Evolutionary conservation across 1,139 yeast genomes (phyloP).

Genomic region (Hanseniaspora gamundiae): DNA sequence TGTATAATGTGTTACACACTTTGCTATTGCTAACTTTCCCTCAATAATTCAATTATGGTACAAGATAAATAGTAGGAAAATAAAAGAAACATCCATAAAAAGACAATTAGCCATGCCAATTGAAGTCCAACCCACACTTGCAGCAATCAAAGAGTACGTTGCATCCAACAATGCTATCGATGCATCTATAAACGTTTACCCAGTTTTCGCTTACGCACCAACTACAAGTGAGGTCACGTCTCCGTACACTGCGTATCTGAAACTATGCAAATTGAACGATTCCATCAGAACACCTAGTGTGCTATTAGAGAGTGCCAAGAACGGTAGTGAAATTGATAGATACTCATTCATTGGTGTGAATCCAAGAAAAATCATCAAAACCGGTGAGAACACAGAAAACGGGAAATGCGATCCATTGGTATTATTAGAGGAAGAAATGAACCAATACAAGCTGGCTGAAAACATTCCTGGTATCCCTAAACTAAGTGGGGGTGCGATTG

Average conservation of each 20-base stretch:
- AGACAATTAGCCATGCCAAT: neutral
- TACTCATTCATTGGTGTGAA: slow-evolving; percentile 82
- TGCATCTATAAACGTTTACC: slow-evolving; percentile 40
- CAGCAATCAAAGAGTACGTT: slow-evolving; percentile 35
- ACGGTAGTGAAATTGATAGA: slow-evolving; percentile 81
- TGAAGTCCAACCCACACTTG: slow-evolving; percentile 49
- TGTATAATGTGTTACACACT: too few relatives aligned
- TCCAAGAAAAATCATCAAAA: slow-evolving; percentile 69
- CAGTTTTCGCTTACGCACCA: slow-evolving; percentile 63
- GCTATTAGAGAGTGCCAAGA: slow-evolving; percentile 74
- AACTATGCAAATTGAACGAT: slow-evolving; percentile 62
- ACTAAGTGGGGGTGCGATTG: slow-evolving; percentile 91
- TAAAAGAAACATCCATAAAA: too few relatives aligned
- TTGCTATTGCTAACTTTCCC: too few relatives aligned
- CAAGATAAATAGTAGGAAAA: too few relatives aligned
- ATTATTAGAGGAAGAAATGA: slow-evolving; percentile 62
- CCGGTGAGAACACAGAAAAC: slow-evolving; percentile 53
- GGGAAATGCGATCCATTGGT: slow-evolving; percentile 65
- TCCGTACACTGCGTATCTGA: slow-evolving; percentile 82
- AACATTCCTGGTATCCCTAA: slow-evolving; percentile 67
- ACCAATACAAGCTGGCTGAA: slow-evolving; percentile 51
- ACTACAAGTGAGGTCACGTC: slow-evolving; percentile 46
- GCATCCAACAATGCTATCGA: slow-evolving; percentile 27
- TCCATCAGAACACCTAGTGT: slow-evolving; percentile 53
- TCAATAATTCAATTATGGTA: too few relatives aligned